Evolutionary conservation across 768 basidiomycete genomes (phyloP), one percentile per base, ranked within the genome.

Genomic region (Rhodotorula taiwanensis): DNA sequence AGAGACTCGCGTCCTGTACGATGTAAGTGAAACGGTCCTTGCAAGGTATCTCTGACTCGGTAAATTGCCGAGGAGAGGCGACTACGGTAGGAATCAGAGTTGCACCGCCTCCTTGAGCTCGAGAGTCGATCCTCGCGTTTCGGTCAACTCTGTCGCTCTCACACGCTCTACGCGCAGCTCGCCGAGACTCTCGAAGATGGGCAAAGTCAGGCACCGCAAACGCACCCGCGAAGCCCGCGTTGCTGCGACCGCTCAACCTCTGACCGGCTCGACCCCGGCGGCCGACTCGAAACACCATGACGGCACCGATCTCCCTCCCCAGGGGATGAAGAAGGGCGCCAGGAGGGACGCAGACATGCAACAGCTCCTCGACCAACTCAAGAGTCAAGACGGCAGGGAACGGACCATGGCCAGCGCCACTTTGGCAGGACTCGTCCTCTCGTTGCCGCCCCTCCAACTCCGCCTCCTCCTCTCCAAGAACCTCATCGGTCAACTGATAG

Each of bases 401-500:
- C 47, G 67, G 30, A 54, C 61, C 8, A 62, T 52, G 42, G 67
- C 67, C 5, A 28, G 31, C 14, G 67, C 62, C 6, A 64, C 67
- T 4, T 43, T 69, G 4, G 54, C 63, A 0, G 52, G 51, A 0
- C 52, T 69, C 13, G 31, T 69, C 28, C 57, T 64, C 45, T 43
- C 55, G 6, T 60, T 69, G 11, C 67, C 67, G 10, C 52, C 67
- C 14, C 33, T 62, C 30, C 63, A 61, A 21, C 56, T 62, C 6
- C 62, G 67, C 25, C 57, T 64, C 27, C 47, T 70, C 27, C 64
- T 70, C 50, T 59, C 64, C 6, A 47, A 48, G 44, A 70, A 70
- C 64, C 42, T 66, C 45, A 70, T 70, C 58, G 68, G 68, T 23
- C 54, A 60, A 28, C 47, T 70, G 5, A 70, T 70, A 27, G 68